Evolutionary conservation across 1,284 basidiomycete species (phyloP), one percentile per base, ranked within the genome.

Genomic region (Boletus sp.): DNA sequence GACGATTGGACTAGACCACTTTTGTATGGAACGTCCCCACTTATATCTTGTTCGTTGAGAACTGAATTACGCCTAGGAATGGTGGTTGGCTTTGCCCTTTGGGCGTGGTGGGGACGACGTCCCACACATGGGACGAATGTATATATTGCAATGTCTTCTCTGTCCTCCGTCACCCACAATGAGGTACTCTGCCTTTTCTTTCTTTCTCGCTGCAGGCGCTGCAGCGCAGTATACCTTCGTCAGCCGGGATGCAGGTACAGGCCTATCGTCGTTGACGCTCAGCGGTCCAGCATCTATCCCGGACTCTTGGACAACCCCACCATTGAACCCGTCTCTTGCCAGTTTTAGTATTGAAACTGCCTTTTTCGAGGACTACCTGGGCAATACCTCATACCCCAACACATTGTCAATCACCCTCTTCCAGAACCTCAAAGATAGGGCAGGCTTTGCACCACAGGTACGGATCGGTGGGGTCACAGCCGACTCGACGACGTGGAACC

Each of bases 321-420:
- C 67, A 17, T 70, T 83, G 4, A 67, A 79, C 57, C 80, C 78
- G 6, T 71, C 80, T 21, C 68, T 83, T 28, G 80, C 76, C 23
- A 81, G 80, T 59, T 83, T 83, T 69, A 83, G 81, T 61, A 80
- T 83, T 56, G 81, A 83, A 70, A 82, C 80, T 0, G 81, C 81
- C 1, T 83, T 80, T 62, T 81, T 83, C 58, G 80, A 79, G 54
- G 76, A 77, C 58, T 83, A 78, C 59, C 64, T 81, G 13, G 81
- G 81, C 11, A 83, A 83, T 59, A 64, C 64, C 13, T 74, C 77
- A 21, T 62, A 67, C 54, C 81, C 81, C 4, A 83, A 82, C 61
- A 60, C 64, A 6, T 64, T 83, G 11, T 80, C 81, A 4, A 71
- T 73, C 38, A 75, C 77, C 52, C 68, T 83, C 35, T 72, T 83